phyloP scores from a whole-genome alignment of 352 stramenopile genomes.

The Phytophthora cactorum region DNA sequence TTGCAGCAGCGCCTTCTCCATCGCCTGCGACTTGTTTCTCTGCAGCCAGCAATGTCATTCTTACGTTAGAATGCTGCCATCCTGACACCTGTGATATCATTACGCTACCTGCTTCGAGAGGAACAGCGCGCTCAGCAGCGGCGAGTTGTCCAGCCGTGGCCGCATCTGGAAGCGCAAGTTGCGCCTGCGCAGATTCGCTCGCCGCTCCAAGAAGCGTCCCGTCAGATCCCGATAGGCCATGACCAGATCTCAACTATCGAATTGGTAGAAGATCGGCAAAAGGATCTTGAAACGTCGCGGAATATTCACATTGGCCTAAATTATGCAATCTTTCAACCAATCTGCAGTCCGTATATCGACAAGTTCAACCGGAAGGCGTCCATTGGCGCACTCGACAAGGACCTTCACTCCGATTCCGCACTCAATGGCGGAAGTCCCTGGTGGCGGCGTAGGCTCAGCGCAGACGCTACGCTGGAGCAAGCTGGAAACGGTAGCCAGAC shows the following conservation, averaged over 20 bases:
- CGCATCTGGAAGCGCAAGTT: constrained; percentile 69
- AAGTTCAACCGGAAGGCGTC: constrained; percentile 26
- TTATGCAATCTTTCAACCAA: constrained; percentile 17
- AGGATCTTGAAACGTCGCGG: constrained; percentile 58
- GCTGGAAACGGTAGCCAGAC: constrained; percentile 51
- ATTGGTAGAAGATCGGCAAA: constrained; percentile 11
- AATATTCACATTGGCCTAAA: constrained; percentile 25
- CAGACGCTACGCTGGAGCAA: constrained; percentile 62
- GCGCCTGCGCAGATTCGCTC: constrained; percentile 55
- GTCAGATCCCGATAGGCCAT: constrained; percentile 79
- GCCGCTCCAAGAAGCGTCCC: constrained; percentile 46
- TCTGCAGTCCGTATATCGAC: not conserved
- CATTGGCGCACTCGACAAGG: constrained; percentile 4
- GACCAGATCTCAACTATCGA: constrained; percentile 3
- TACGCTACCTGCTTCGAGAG: constrained; percentile 55
- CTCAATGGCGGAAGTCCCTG: constrained; percentile 6
- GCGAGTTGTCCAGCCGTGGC: constrained; percentile 44
- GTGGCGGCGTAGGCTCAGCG: not conserved
- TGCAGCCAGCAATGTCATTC: constrained; percentile 18
- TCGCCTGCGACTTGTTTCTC: constrained; percentile 55
- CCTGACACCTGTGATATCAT: not conserved
- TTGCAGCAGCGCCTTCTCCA: constrained; percentile 73
- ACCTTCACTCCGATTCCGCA: constrained; percentile 28
- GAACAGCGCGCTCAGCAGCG: constrained; percentile 55
- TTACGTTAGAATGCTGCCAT: constrained; percentile 1